These are phyloP conservation scores for Solanum raphanifolium DNA, from an alignment of 257 asterid species.

Conservation along the genomic window DNA sequence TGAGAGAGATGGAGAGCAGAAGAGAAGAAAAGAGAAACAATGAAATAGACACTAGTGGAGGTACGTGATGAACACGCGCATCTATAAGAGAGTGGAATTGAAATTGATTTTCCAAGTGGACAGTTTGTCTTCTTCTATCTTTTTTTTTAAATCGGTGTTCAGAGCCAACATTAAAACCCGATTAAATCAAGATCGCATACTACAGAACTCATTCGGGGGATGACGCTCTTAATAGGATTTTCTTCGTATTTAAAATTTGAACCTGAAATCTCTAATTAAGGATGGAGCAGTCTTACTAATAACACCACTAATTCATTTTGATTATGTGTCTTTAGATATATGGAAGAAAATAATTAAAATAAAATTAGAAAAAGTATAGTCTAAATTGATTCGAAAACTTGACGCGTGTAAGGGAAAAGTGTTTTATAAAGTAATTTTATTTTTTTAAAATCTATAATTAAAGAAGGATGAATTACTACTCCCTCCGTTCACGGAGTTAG, in stretches of 20 bases:
- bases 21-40: neutral
- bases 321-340: neutral
- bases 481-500: neutral
- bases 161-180: accelerated
- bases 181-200: too few species aligned
- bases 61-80: neutral
- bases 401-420: neutral
- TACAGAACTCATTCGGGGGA: accelerated
- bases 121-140: neutral
- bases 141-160: too few species aligned
- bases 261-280: too few species aligned
- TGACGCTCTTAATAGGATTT: too few species aligned
- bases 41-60: neutral
- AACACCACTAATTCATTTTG: neutral
- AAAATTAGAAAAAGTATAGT: neutral
- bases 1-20: too few species aligned
- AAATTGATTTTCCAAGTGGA: neutral
- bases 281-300: too few species aligned
- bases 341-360: neutral
- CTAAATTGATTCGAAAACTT: neutral
- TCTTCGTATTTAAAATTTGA: too few species aligned
- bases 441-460: neutral
- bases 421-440: too few species aligned
- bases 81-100: neutral
- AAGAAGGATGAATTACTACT: neutral